Percentiles rank a stretch among this genome's conserved stretches.
phyloP scores from a whole-genome alignment of 202 grass and related monocot species.

The Dendrocalamus latiflorus region DNA sequence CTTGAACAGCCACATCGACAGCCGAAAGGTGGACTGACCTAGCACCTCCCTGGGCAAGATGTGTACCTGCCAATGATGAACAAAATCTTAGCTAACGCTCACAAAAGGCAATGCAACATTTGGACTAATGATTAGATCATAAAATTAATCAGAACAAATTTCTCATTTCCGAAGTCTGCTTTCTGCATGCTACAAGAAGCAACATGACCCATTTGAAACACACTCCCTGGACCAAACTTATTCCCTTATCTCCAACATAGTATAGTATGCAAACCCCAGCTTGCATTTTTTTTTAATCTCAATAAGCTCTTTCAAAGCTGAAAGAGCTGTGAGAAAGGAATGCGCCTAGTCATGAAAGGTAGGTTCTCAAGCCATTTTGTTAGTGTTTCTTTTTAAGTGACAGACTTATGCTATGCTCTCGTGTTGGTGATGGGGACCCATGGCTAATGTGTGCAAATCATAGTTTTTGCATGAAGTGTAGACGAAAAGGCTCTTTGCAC shows the following conservation, averaged over 20 bases:
- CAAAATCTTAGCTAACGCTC: slow-evolving; percentile 38
- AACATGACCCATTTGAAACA: slow-evolving; percentile 31
- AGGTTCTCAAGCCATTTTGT: slow-evolving; percentile 68
- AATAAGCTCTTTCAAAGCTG: slow-evolving; percentile 60
- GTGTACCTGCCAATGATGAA: slow-evolving; percentile 78
- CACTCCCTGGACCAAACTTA: slow-evolving; percentile 45
- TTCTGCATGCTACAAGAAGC: slow-evolving; percentile 65
- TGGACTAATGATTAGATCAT: slow-evolving; percentile 68
- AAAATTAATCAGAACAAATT: slow-evolving; percentile 38
- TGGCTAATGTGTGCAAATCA: slow-evolving; percentile 48
- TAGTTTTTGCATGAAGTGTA: slow-evolving; percentile 38
- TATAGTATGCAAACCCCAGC: slow-evolving; percentile 52
- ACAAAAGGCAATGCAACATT: slow-evolving; percentile 48
- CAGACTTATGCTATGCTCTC: slow-evolving; percentile 74
- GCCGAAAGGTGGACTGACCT: slow-evolving; percentile 77
- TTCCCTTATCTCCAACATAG: slow-evolving; percentile 53
- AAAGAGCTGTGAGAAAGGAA: slow-evolving; percentile 63
- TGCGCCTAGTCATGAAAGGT: slow-evolving; percentile 51
- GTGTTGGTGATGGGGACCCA: slow-evolving; percentile 60
- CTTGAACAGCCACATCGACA: slow-evolving; percentile 87
- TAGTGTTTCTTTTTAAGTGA: slow-evolving; percentile 67
- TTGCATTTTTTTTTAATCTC: slow-evolving; percentile 47
- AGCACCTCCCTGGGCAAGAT: slow-evolving; percentile 93
- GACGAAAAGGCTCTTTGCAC: slow-evolving; percentile 49
- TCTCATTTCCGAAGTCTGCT: slow-evolving; percentile 30